Base-by-base conservation (phyloP, 2,329 filamentous ascomycete genomes). In the Phyllosticta citriasiana region DNA sequence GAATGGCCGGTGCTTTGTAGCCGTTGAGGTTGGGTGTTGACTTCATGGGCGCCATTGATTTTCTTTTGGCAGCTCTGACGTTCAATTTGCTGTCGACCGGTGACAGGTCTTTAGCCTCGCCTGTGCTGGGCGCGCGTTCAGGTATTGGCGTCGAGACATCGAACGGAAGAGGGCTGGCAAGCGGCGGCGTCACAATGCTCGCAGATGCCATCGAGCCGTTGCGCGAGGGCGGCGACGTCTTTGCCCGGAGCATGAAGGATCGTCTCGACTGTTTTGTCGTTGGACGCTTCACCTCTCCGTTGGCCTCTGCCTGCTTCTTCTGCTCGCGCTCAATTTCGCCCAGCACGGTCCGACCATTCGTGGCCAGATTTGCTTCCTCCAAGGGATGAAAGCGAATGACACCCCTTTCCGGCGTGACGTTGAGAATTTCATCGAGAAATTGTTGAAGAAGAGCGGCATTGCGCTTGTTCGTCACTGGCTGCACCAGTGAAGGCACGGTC, bases 371-470 rank as follows among this genome's bases (percentile, higher is more conserved):
- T 61, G 90, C 87, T 67, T 93, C 89, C 0, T 81, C 72, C 4
- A 90, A 82, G 0, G 87, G 77, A 6, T 85, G 74, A 67, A 93
- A 96, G 35, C 86, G 84, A 61, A 96, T 75, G 35, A 91, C 80
- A 1, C 91, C 91, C 50, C 89, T 82, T 0, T 83, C 78, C 0
- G 85, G 73, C 0, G 79, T 68, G 2, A 96, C 88, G 1, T 83
- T 82, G 0, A 96, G 78, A 0, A 85, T 79, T 25, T 90, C 87
- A 14, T 85, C 80, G 72, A 96, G 82, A 71, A 88, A 87, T n/a
- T 79, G 80, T 70, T 94, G 89, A 3, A 95, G 82, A 19, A 95
- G 75, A n/a, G 82, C 80, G 0, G 89, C 85, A 72, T 93, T 94
- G 64, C 90, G 84, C 71, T 88, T 88, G 76, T 96, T 96, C 58